These are phyloP conservation scores for Camellia oleifera DNA, from an alignment of 179 eudicot species.

Conservation along the genomic window DNA sequence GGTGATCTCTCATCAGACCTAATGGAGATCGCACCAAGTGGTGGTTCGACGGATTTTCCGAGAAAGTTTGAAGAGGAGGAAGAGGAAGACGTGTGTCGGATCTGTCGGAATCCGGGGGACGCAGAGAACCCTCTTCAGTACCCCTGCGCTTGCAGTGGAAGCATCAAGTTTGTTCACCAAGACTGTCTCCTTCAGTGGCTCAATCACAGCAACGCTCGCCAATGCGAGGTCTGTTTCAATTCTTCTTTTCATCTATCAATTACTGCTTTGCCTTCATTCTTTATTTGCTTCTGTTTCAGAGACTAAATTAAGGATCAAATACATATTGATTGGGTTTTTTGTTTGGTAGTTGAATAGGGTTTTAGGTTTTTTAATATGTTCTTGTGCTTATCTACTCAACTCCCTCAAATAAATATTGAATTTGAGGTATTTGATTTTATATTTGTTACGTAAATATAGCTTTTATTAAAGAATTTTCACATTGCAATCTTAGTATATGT, in stretches of 20 bases:
- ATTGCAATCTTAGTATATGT: not conserved
- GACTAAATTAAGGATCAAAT: not conserved
- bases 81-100: slow-evolving; percentile 86
- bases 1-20: not conserved
- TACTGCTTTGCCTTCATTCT: too few relatives aligned
- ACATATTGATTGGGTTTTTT: not conserved
- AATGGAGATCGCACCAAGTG: slow-evolving; percentile 58
- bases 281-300: too few relatives aligned
- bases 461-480: not conserved
- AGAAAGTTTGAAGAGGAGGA: slow-evolving; percentile 66
- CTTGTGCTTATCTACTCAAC: not conserved
- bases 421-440: not conserved
- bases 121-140: slow-evolving; percentile 77
- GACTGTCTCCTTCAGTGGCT: slow-evolving; percentile 99
- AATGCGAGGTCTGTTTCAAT: slow-evolving; percentile 66
- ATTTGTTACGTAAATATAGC: not conserved
- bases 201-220: slow-evolving; percentile 93
- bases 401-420: not conserved
- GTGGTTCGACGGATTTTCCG: slow-evolving; percentile 15
- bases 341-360: not conserved
- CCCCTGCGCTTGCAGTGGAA: slow-evolving; percentile 98
- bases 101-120: slow-evolving; percentile 90
- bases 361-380: not conserved
- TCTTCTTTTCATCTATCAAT: slow-evolving; percentile 2
- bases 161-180: slow-evolving; percentile 93